Evolutionary conservation across 352 stramenopile genomes (phyloP).

Genomic region (Albugo candida): DNA sequence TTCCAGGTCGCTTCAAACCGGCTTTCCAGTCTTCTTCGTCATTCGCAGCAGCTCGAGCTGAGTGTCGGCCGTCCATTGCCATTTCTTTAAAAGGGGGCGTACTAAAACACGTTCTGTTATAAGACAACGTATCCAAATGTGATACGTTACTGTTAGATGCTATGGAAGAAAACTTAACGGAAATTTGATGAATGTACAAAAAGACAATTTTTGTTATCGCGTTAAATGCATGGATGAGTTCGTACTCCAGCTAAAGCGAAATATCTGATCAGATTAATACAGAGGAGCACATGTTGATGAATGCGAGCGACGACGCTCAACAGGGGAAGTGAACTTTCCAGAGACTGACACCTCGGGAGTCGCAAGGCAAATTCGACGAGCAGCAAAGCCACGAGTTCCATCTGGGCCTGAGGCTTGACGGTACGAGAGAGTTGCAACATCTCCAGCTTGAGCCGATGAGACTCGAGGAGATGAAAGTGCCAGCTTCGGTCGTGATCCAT

Average conservation of each 20-base stretch:
- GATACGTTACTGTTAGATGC: too few relatives aligned
- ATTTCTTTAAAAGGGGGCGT: not conserved
- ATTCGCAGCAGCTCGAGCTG: not conserved
- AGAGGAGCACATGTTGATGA: not conserved
- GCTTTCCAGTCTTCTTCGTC: constrained; percentile 34
- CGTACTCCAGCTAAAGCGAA: not conserved
- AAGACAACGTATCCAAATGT: too few relatives aligned
- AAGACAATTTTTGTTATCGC: too few relatives aligned
- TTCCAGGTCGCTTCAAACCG: constrained; percentile 53
- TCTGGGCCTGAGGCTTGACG: constrained; percentile 59
- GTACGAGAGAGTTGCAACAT: constrained; percentile 18
- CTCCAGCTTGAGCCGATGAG: constrained; percentile 10
- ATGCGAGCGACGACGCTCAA: not conserved
- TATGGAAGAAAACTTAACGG: too few relatives aligned
- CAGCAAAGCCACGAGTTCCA: constrained; percentile 61
- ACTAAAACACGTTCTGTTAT: not conserved
- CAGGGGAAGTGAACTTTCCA: too few relatives aligned
- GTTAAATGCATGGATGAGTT: not conserved
- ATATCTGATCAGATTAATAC: not conserved
- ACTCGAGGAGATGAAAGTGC: constrained; percentile 33
- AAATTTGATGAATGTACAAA: too few relatives aligned
- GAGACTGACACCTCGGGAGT: too few relatives aligned
- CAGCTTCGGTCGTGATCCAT: constrained; percentile 32
- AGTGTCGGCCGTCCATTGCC: too few relatives aligned
- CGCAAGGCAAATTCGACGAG: constrained; percentile 24